Conservation (phyloP, 2,329 filamentous ascomycete species). For the Blastomyces gilchristii region DNA sequence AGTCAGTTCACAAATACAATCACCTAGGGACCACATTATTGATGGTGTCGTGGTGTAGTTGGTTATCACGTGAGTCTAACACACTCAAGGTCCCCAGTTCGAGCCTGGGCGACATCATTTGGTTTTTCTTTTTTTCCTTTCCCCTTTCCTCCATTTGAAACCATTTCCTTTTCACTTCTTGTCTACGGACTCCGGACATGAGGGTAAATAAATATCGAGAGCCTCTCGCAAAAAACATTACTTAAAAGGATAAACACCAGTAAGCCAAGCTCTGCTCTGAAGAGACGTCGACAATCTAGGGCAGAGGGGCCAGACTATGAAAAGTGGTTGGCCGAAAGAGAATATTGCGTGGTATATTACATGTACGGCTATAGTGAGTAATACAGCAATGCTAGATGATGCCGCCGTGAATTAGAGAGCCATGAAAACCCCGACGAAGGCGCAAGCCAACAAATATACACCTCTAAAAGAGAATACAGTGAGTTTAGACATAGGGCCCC, state of each 20-base stretch:
- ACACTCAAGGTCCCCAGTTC: slow-evolving; percentile 13
- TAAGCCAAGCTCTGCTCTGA: background rate
- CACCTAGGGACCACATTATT: background rate
- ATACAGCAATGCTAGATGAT: background rate
- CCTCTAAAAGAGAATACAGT: background rate
- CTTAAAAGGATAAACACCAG: background rate
- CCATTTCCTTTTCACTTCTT: too few relatives aligned
- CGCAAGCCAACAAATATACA: background rate
- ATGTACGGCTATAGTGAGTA: background rate
- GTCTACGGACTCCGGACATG: background rate
- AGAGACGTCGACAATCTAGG: background rate
- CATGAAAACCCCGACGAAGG: background rate
- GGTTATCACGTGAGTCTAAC: slow-evolving; percentile 14
- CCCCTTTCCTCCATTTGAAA: background rate
- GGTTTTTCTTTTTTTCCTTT: background rate
- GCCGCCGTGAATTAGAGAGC: background rate
- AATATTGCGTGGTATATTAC: background rate
- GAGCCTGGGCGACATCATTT: slow-evolving; percentile 11
- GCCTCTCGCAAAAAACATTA: background rate
- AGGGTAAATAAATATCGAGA: background rate
- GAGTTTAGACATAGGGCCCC: background rate
- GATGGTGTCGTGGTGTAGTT: slow-evolving; percentile 11
- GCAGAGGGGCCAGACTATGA: background rate
- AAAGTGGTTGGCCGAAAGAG: too few relatives aligned
- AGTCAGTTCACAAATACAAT: too few relatives aligned